These are phyloP conservation scores for Hura crepitans DNA, from an alignment of 441 rosid genomes.

Conservation along the genomic window DNA sequence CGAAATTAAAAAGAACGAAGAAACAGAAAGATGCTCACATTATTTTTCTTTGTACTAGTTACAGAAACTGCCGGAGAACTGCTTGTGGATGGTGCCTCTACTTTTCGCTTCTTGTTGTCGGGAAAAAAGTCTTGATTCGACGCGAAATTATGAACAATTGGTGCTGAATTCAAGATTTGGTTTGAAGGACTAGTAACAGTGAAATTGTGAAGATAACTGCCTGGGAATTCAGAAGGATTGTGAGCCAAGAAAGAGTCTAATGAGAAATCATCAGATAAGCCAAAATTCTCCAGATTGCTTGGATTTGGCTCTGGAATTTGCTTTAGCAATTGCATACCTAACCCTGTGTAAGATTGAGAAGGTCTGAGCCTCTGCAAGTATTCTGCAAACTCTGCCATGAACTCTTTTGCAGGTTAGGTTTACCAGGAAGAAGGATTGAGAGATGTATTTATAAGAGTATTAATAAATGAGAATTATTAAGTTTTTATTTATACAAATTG, in stretches of 20 bases:
- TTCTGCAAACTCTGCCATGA: conserved; percentile 34
- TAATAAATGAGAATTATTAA: background rate
- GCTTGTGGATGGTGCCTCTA: conserved; percentile 22
- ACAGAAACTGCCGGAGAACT: conserved; percentile 26
- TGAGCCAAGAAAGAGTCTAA: conserved; percentile 28
- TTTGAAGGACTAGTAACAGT: conserved; percentile 1
- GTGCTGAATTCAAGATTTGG: conserved; percentile 14
- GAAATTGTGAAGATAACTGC: background rate
- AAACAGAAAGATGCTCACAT: conserved; percentile 17
- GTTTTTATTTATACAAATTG: too few species aligned
- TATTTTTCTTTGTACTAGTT: conserved; percentile 20
- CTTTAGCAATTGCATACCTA: conserved; percentile 23
- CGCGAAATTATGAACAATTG: conserved; percentile 1
- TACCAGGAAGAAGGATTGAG: background rate
- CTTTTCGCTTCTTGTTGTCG: conserved; percentile 31
- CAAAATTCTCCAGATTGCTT: conserved; percentile 26
- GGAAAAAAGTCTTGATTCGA: conserved; percentile 19
- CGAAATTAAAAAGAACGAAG: background rate
- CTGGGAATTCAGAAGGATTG: conserved; percentile 26
- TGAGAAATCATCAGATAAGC: conserved; percentile 24
- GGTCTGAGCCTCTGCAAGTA: conserved; percentile 29
- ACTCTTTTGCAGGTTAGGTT: background rate
- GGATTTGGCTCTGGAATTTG: conserved; percentile 30
- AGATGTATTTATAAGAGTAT: conserved; percentile 22
- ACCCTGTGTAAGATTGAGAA: conserved; percentile 23